Conservation (phyloP, 345 rosid genomes). For the Populus pruinosa region DNA sequence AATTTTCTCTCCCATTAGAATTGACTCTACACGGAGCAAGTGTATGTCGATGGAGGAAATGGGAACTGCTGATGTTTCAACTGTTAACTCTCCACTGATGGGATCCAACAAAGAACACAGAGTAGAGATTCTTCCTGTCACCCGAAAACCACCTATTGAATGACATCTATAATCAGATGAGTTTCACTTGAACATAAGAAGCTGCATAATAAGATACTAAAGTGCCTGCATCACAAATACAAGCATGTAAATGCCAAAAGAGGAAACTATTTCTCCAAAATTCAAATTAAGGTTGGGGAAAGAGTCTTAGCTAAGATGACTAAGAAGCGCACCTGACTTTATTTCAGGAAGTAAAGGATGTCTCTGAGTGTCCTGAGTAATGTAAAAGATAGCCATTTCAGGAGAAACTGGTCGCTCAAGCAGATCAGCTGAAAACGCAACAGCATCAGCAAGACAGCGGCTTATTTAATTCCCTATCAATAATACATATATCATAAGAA, state of each 20-base stretch:
- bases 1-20: constrained; percentile 75
- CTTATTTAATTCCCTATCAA: constrained; percentile 1
- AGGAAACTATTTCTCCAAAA: constrained; percentile 3
- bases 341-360: constrained; percentile 83
- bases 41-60: constrained; percentile 73
- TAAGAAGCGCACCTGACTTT: constrained; percentile 52
- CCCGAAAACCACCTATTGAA: constrained; percentile 73
- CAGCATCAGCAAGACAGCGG: constrained; percentile 1
- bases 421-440: constrained; percentile 56
- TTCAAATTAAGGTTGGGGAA: not conserved
- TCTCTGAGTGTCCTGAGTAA: constrained; percentile 88
- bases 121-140: constrained; percentile 73
- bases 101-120: constrained; percentile 70
- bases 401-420: constrained; percentile 62
- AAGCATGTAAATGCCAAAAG: not conserved
- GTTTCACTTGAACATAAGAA: constrained; percentile 2
- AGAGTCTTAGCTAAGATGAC: not conserved
- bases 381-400: constrained; percentile 75
- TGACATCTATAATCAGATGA: constrained; percentile 17
- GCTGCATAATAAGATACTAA: not conserved
- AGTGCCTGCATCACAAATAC: constrained; percentile 5
- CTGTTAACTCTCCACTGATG: constrained; percentile 71
- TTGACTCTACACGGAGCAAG: constrained; percentile 65
- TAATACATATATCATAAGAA: not conserved
- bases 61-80: constrained; percentile 74